Conservation (phyloP, 2,329 filamentous ascomycete species). For the Exophiala sp. region DNA sequence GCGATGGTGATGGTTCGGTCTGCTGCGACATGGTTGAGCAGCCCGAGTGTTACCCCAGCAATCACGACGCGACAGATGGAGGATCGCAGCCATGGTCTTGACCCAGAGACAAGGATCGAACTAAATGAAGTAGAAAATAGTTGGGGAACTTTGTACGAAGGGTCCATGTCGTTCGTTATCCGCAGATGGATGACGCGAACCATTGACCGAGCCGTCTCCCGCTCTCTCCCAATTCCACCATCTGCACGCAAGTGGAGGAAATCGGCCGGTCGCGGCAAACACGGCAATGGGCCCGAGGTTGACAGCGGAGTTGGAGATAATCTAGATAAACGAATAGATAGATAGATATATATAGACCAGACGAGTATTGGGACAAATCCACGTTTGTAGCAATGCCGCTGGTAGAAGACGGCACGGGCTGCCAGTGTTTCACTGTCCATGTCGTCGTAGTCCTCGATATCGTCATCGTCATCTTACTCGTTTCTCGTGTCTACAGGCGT, state of each 20-base stretch:
- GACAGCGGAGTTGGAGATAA: neutral
- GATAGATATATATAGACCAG: too few relatives aligned
- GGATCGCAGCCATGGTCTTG: constrained; percentile 3
- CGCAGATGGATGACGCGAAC: constrained; percentile 16
- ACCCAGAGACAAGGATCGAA: neutral
- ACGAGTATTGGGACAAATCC: too few relatives aligned
- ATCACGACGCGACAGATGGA: neutral
- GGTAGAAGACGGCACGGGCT: too few relatives aligned
- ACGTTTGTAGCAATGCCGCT: too few relatives aligned
- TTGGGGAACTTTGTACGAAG: neutral
- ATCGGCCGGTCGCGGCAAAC: neutral
- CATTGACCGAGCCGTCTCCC: neutral
- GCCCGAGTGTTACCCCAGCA: neutral
- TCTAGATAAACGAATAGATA: neutral
- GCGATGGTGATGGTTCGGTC: neutral
- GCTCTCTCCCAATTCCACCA: constrained; percentile 4
- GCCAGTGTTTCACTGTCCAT: too few relatives aligned
- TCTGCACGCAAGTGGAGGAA: constrained; percentile 4
- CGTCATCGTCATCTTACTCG: too few relatives aligned
- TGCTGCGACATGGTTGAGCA: constrained; percentile 14
- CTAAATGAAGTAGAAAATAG: neutral
- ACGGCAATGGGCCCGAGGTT: constrained; percentile 1
- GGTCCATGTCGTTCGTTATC: too few relatives aligned
- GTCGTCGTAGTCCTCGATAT: too few relatives aligned
- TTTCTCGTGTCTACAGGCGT: too few relatives aligned